phyloP scores from a whole-genome alignment of 495 filamentous ascomycete genomes.

The Chaetomidium leptoderma region DNA sequence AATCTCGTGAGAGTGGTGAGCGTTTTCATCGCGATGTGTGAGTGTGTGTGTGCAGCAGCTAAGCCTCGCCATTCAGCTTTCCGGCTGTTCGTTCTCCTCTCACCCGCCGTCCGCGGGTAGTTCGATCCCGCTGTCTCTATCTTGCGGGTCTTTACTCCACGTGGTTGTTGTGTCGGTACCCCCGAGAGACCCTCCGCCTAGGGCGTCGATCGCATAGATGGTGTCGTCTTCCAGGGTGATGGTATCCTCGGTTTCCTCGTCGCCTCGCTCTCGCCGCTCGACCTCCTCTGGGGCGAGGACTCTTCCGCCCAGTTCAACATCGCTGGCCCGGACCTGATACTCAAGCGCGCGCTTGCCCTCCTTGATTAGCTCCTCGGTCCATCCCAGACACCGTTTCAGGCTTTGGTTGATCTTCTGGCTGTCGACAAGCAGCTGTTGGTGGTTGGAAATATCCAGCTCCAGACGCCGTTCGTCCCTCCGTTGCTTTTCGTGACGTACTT shows the following conservation, averaged over 20 bases:
- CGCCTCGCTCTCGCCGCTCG: constrained; percentile 39
- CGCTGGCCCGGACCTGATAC: constrained; percentile 68
- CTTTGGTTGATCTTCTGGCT: constrained; percentile 93
- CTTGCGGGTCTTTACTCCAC: constrained; percentile 41
- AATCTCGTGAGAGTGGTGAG: neutral
- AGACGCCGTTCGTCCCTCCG: constrained; percentile 71
- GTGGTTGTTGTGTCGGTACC: constrained; percentile 12
- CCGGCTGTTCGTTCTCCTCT: neutral
- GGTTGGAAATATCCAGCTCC: constrained; percentile 76
- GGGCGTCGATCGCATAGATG: constrained; percentile 24
- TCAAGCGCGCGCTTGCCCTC: constrained; percentile 83
- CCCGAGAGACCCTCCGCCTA: constrained; percentile 10
- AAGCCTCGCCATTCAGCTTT: neutral
- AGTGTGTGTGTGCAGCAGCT: neutral
- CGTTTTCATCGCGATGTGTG: neutral
- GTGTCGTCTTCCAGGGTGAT: constrained; percentile 24
- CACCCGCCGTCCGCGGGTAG: constrained; percentile 34
- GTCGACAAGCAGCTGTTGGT: constrained; percentile 81
- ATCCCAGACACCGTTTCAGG: constrained; percentile 77
- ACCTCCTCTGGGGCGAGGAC: constrained; percentile 57
- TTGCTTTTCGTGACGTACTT: constrained; percentile 41
- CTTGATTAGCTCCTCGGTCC: constrained; percentile 83
- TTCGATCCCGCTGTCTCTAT: constrained; percentile 54
- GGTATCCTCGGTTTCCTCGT: constrained; percentile 39
- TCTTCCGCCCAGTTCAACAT: constrained; percentile 76